These are phyloP conservation scores for Chondrostereum purpureum DNA, from an alignment of 1,284 basidiomycete genomes.

Conservation along the genomic window DNA sequence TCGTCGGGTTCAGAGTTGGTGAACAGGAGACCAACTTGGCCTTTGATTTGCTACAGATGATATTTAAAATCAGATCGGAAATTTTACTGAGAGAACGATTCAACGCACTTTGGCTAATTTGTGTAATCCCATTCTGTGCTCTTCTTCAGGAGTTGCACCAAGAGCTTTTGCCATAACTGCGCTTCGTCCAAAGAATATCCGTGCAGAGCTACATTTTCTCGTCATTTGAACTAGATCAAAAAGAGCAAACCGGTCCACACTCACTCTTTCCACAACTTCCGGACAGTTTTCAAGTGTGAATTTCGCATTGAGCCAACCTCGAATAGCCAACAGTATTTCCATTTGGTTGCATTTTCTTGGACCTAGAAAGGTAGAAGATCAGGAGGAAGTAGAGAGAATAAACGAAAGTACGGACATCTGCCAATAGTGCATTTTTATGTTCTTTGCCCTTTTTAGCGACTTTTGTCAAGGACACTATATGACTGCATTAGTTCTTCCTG, in stretches of 20 bases:
- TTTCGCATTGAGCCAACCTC: conserved; percentile 94
- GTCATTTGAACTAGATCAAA: conserved; percentile 11
- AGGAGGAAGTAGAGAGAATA: conserved; percentile 4
- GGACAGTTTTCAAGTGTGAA: conserved; percentile 88
- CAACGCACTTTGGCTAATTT: conserved; percentile 73
- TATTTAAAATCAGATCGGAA: too few species aligned
- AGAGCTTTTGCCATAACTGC: conserved; percentile 95
- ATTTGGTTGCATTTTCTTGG: conserved; percentile 76
- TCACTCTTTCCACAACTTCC: conserved; percentile 90
- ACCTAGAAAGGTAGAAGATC: conserved; percentile 37
- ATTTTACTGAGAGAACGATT: conserved; percentile 2
- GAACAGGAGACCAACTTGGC: conserved; percentile 90
- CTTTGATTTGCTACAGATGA: conserved; percentile 72
- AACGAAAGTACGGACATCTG: conserved; percentile 51
- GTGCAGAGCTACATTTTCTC: conserved; percentile 54
- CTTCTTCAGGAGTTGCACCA: conserved; percentile 83
- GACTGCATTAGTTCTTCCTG: conserved; percentile 6
- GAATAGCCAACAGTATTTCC: conserved; percentile 94
- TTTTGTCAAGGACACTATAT: conserved; percentile 68
- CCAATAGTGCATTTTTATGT: conserved; percentile 81
- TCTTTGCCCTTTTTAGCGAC: conserved; percentile 76
- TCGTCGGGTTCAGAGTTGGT: conserved; percentile 85
- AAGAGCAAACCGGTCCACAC: conserved; percentile 24
- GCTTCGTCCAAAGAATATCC: conserved; percentile 90
- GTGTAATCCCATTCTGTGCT: conserved; percentile 76